These are phyloP conservation scores for Leptographium galeiforme DNA, from an alignment of 2,329 filamentous ascomycete species.

Conservation along the genomic window DNA sequence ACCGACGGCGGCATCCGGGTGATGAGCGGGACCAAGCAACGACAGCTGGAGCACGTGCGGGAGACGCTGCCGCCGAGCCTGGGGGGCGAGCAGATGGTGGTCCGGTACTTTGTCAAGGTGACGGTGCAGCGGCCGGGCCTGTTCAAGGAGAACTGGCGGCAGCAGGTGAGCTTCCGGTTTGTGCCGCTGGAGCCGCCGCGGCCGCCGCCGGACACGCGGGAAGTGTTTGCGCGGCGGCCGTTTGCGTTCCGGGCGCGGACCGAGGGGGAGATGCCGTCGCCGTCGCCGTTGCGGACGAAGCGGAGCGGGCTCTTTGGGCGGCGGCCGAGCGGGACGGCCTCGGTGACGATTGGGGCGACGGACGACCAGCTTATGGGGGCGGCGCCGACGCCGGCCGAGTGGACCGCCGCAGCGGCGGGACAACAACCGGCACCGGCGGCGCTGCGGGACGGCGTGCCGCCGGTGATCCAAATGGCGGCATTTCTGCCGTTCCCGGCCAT, in stretches of 20 bases:
- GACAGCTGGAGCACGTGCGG: constrained; percentile 59
- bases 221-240: constrained; percentile 70
- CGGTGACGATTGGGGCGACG: background rate
- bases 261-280: constrained; percentile 11
- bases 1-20: constrained; percentile 37
- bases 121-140: constrained; percentile 80
- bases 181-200: constrained; percentile 85
- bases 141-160: constrained; percentile 79
- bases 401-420: background rate
- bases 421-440: background rate
- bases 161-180: constrained; percentile 61
- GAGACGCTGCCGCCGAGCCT: constrained; percentile 80
- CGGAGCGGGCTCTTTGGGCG: constrained; percentile 27
- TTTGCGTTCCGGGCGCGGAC: constrained; percentile 39
- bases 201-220: constrained; percentile 50
- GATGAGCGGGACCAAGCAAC: constrained; percentile 50
- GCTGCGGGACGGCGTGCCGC: background rate
- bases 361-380: background rate
- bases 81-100: constrained; percentile 84
- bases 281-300: constrained; percentile 26
- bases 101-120: constrained; percentile 90
- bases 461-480: constrained; percentile 34
- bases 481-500: constrained; percentile 78
- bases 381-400: background rate
- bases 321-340: background rate